phyloP scores from a whole-genome alignment of 164 flowering plant genomes.

The Cinnamomum chago region DNA sequence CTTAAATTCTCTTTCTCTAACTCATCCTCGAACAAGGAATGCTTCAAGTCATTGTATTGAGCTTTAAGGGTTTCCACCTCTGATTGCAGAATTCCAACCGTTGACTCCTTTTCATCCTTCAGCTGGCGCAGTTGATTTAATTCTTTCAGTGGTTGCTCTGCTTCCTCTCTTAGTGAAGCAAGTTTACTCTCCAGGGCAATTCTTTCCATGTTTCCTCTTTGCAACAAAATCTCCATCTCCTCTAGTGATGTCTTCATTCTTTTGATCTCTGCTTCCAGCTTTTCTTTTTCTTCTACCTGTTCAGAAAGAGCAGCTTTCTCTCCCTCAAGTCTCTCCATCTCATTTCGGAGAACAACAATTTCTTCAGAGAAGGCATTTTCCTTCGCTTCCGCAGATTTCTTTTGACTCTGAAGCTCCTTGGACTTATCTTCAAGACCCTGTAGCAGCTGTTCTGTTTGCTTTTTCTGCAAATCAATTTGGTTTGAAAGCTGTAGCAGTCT shows the following conservation, averaged over 20 bases:
- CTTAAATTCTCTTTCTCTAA: conserved; percentile 63
- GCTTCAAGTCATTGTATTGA: conserved; percentile 47
- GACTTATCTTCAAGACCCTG: conserved; percentile 40
- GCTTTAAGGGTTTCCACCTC: conserved; percentile 43
- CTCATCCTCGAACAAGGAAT: conserved; percentile 41
- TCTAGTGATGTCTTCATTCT: conserved; percentile 25
- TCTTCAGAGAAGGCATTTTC: conserved; percentile 30
- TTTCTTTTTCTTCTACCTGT: conserved; percentile 30
- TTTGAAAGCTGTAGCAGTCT: conserved; percentile 38
- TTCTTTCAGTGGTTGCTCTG: conserved; percentile 40
- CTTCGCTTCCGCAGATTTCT: conserved; percentile 40
- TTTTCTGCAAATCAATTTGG: conserved; percentile 29
- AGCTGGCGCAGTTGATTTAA: conserved; percentile 28
- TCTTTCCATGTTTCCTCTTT: conserved; percentile 34
- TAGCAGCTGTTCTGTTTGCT: conserved; percentile 34
- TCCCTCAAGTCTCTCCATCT: conserved; percentile 37
- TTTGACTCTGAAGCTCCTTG: conserved; percentile 42
- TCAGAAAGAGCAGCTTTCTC: conserved; percentile 34
- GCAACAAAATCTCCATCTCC: conserved; percentile 33
- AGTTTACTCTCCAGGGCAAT: conserved; percentile 37
- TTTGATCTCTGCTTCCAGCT: conserved; percentile 34
- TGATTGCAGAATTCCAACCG: conserved; percentile 25
- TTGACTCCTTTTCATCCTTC: conserved; percentile 50
- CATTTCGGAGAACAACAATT: conserved; percentile 36
- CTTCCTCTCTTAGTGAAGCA: conserved; percentile 41